A percentile compares a stretch with the other conserved stretches of the same genome.
These are phyloP conservation scores for Starmera amethionina DNA, from an alignment of 805 yeast species.

Conservation along the genomic window DNA sequence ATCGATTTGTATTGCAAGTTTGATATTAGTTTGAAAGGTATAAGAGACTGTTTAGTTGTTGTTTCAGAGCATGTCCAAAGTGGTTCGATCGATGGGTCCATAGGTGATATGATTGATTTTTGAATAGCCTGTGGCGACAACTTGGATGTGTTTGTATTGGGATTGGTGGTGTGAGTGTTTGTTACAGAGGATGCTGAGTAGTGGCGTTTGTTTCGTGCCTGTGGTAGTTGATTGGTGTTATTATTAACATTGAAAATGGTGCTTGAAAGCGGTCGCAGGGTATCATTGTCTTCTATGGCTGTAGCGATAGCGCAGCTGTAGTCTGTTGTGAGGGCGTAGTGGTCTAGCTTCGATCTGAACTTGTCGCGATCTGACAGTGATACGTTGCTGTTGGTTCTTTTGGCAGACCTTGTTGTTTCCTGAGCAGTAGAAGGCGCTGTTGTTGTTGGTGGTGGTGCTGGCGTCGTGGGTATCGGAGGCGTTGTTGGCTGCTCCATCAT, in stretches of 20 bases:
- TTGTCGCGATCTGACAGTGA: slow-evolving; percentile 16
- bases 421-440: not conserved
- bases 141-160: not conserved
- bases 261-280: not conserved
- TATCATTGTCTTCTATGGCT: slow-evolving; percentile 2
- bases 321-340: not conserved
- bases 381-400: slow-evolving; percentile 14
- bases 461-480: not conserved
- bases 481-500: not conserved
- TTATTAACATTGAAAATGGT: no score
- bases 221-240: not conserved
- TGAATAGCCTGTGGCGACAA: no score
- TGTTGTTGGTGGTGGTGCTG: slow-evolving; percentile 1
- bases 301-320: not conserved
- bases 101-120: not conserved
- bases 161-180: not conserved
- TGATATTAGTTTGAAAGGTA: slow-evolving; percentile 13
- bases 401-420: slow-evolving; percentile 4
- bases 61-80: slow-evolving; percentile 4
- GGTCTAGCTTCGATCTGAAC: slow-evolving; percentile 12
- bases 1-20: slow-evolving; percentile 11
- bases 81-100: slow-evolving; percentile 11
- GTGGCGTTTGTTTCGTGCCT: not conserved
- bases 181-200: slow-evolving; percentile 1
- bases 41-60: slow-evolving; percentile 1